A percentile compares a stretch with the other conserved stretches of the same genome.
phyloP scores from a whole-genome alignment of 176 grass and related monocot genomes.

The Tillandsia leiboldiana region DNA sequence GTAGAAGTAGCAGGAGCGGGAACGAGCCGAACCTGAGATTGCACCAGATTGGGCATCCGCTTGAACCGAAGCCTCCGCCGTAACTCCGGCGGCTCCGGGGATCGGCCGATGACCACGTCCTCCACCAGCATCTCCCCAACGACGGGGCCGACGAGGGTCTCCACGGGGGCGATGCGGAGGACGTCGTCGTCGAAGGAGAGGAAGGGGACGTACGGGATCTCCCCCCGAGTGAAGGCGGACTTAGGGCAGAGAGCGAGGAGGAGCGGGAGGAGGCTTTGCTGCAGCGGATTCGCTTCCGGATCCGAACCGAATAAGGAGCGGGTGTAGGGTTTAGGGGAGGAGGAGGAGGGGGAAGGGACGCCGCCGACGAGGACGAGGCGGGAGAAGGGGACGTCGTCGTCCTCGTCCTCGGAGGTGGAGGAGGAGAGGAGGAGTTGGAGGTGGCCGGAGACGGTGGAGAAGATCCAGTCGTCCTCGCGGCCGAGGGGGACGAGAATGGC shows the following conservation, averaged over 20 bases:
- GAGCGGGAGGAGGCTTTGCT: constrained; percentile 42
- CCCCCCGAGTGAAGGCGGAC: constrained; percentile 28
- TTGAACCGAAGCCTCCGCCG: constrained; percentile 67
- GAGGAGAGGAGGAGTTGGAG: constrained; percentile 62
- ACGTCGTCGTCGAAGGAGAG: constrained; percentile 74
- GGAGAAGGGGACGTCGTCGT: constrained; percentile 15
- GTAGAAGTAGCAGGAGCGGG: constrained; percentile 3
- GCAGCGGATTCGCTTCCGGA: constrained; percentile 22
- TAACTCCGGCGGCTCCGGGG: constrained; percentile 14
- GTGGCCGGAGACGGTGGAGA: constrained; percentile 70
- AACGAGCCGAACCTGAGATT: constrained; percentile 54
- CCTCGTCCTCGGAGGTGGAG: too few species aligned
- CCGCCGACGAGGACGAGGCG: constrained; percentile 54
- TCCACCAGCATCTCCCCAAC: constrained; percentile 77
- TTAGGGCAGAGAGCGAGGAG: constrained; percentile 58
- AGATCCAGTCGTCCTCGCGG: constrained; percentile 78
- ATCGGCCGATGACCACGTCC: constrained; percentile 48
- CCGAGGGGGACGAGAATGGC: constrained; percentile 59
- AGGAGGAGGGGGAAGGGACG: constrained; percentile 13
- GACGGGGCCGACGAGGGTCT: constrained; percentile 29
- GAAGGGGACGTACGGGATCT: constrained; percentile 50
- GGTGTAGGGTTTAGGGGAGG: constrained; percentile 26
- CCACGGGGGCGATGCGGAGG: constrained; percentile 27
- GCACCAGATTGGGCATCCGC: constrained; percentile 79
- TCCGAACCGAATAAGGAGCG: constrained; percentile 21